A percentile compares a stretch with the other conserved stretches of the same genome.
These are phyloP conservation scores for Lenwebbia sp. DNA, from an alignment of 345 rosid species.

Conservation along the genomic window DNA sequence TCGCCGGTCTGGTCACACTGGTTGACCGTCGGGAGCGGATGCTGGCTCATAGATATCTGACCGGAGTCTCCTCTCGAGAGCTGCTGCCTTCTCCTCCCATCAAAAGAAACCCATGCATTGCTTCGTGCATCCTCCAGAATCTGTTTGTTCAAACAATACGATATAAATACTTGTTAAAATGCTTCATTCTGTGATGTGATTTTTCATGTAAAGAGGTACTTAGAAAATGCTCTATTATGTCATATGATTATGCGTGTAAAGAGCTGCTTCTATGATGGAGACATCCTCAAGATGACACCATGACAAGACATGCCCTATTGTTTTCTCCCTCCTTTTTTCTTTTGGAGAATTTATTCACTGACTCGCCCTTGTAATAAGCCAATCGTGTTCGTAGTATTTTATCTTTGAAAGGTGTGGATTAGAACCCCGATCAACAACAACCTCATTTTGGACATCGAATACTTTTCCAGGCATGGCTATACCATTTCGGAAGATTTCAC, in stretches of 20 bases:
- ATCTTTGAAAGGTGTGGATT: slow-evolving; percentile 90
- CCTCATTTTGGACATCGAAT: slow-evolving; percentile 80
- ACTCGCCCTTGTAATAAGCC: slow-evolving; percentile 83
- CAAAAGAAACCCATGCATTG: slow-evolving; percentile 95
- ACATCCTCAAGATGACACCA: not conserved
- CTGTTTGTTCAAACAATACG: slow-evolving; percentile 17
- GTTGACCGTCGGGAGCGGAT: slow-evolving; percentile 89
- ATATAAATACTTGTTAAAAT: not conserved
- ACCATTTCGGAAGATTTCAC: slow-evolving; percentile 74
- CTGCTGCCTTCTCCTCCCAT: slow-evolving; percentile 94
- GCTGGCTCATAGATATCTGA: slow-evolving; percentile 81
- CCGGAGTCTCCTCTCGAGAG: slow-evolving; percentile 89
- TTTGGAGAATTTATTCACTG: not conserved
- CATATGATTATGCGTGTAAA: not conserved
- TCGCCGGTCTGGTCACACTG: slow-evolving; percentile 90
- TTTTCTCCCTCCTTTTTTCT: not conserved
- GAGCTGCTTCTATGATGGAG: not conserved
- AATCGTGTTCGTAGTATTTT: slow-evolving; percentile 85
- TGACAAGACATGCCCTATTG: not conserved
- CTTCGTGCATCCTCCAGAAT: slow-evolving; percentile 86
- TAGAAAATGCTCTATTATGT: not conserved
- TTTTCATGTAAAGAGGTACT: too few species aligned
- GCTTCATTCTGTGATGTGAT: too few species aligned
- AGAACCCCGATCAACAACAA: slow-evolving; percentile 88
- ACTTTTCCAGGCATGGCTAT: slow-evolving; percentile 83